These are phyloP conservation scores for Blastobotrys arbuscula DNA, from an alignment of 1,139 yeast species.

Conservation along the genomic window DNA sequence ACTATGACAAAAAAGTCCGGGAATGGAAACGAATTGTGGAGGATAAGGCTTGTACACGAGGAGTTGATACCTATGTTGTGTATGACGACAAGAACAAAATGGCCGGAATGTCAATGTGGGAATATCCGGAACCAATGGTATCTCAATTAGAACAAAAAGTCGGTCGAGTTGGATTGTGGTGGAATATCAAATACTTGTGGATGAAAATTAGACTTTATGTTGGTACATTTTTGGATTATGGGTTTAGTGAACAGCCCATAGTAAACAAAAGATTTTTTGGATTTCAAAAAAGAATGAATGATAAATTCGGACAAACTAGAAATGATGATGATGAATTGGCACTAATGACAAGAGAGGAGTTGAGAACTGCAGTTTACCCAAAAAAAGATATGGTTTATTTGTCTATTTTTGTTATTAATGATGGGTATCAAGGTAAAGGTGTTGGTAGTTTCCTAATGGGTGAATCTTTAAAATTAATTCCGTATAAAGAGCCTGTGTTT, in stretches of 20 bases:
- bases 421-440: conserved; percentile 34
- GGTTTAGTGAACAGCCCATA: neutral
- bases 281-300: conserved; percentile 1
- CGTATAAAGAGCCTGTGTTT: conserved; percentile 8
- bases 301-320: neutral
- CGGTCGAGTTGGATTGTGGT: conserved; percentile 9
- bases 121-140: conserved; percentile 12
- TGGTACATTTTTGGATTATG: conserved; percentile 1
- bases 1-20: conserved; percentile 3
- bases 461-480: conserved; percentile 15
- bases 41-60: neutral
- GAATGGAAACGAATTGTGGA: conserved; percentile 7
- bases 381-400: conserved; percentile 8
- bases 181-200: conserved; percentile 1
- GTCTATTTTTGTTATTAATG: conserved; percentile 22
- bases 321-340: neutral
- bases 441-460: conserved; percentile 38
- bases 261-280: neutral
- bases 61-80: conserved; percentile 1
- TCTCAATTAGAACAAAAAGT: conserved; percentile 11
- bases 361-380: conserved; percentile 7
- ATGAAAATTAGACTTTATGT: neutral
- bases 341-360: conserved; percentile 4
- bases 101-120: conserved; percentile 13
- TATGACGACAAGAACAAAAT: neutral